A percentile compares a stretch with the other conserved stretches of the same genome.
Conservation (phyloP, 1,284 basidiomycete genomes). For the Ustilago shanxiensis region DNA sequence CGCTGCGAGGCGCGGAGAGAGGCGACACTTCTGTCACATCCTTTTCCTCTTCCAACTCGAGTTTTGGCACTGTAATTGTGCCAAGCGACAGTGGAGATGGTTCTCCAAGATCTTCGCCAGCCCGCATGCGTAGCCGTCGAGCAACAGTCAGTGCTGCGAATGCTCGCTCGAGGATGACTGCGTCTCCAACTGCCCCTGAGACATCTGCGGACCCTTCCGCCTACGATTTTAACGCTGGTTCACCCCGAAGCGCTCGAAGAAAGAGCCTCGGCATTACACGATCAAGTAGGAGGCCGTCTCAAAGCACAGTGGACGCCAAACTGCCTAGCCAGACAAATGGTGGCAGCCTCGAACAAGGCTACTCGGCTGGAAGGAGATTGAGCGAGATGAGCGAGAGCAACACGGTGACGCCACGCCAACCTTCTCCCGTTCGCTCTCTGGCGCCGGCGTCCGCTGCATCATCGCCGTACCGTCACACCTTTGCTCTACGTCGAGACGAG, state of each 20-base stretch:
- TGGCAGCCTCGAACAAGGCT: background rate
- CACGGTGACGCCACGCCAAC: constrained; percentile 2
- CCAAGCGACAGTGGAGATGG: constrained; percentile 6
- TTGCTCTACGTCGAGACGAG: background rate
- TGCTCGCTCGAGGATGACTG: constrained; percentile 10
- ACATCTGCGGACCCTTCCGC: background rate
- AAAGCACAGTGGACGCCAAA: background rate
- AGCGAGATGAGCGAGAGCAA: constrained; percentile 12
- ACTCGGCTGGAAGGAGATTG: constrained; percentile 5
- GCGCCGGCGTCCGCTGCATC: background rate
- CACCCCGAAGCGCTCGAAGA: constrained; percentile 12
- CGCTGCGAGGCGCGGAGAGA: background rate
- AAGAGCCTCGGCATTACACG: constrained; percentile 27
- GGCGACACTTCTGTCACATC: constrained; percentile 14
- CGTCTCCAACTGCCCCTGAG: background rate
- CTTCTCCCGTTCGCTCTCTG: background rate
- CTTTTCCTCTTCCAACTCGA: constrained; percentile 20
- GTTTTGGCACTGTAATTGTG: constrained; percentile 15
- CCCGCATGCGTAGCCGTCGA: constrained; percentile 27
- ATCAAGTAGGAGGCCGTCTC: constrained; percentile 11
- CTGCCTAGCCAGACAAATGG: background rate
- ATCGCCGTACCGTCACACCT: constrained; percentile 5
- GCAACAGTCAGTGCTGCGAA: constrained; percentile 32
- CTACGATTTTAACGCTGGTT: background rate
- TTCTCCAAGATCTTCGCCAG: constrained; percentile 24